Base-by-base conservation (phyloP, 139 green algal species). In the Tetradesmus lagerheimii region DNA sequence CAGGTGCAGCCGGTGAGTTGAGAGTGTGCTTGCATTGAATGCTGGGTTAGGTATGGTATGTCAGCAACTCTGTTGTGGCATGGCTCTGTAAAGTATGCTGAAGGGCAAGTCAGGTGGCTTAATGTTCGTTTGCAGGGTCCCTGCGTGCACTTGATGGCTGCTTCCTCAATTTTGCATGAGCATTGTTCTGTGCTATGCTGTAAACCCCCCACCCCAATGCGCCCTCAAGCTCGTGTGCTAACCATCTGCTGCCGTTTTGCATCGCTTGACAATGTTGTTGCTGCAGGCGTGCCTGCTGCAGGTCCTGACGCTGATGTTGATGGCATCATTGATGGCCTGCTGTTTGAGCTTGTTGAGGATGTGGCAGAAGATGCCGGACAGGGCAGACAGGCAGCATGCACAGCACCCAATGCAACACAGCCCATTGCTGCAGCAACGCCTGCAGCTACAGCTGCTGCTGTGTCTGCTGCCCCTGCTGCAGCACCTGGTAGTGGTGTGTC, bases 301-400 rank as follows among this genome's bases (percentile, higher is more conserved):
- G 37, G 18, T 53, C 37, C 18, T 79, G 71, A 38, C 15, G 23
- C 8, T 5, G 31, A 79, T 34, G 76, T 53, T 62, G 83, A 88
- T 14, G 64, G 23, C 15, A 29, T 80, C 62, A 80, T 88, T 25
- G 83, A 88, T 80, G 62, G 66, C 25, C 12, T 88, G 62, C 38
- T 88, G 64, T 62, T 80, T 67, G 64, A 50, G 29, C 35, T 88
- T 23, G 83, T 88, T 12, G 62, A 88, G 41, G 64, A 88, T 45
- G 83, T 88, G 38, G 64, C 64, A 67, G 35, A 31, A 12, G 38
- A 29, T 41, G 64, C 83, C 43, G 83, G 64, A 16, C 16, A 88
- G 62, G 83, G n/a, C 39, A 1, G 43, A 16, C 78, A 64, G 27
- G 39, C 38, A 23, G 38, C 1, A 2, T 27, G 66, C 71, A 79